A percentile compares a stretch with the other conserved stretches of the same genome.
These are phyloP conservation scores for Penicillium olsonii DNA, from an alignment of 2,329 filamentous ascomycete genomes.

Conservation along the genomic window DNA sequence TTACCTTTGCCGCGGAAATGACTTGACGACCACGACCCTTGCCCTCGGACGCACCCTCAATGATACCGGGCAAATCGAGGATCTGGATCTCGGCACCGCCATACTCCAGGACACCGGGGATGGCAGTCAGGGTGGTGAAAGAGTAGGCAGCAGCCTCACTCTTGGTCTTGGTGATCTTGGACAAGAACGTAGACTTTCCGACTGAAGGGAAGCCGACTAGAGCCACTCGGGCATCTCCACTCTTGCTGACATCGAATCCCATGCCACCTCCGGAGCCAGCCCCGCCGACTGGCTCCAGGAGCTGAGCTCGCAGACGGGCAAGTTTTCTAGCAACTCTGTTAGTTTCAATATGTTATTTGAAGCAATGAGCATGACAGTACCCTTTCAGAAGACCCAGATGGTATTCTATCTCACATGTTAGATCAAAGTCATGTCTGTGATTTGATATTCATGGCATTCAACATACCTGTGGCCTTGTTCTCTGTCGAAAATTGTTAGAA, in stretches of 20 bases:
- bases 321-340: conserved; percentile 71
- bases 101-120: conserved; percentile 95
- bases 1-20: conserved; percentile 86
- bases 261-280: conserved; percentile 74
- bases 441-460: background rate
- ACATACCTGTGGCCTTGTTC: conserved; percentile 96
- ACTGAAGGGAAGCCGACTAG: conserved; percentile 98
- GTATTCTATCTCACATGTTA: conserved; percentile 68
- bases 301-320: conserved; percentile 87
- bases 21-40: conserved; percentile 96
- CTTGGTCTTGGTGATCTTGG: conserved; percentile 96
- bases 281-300: conserved; percentile 84
- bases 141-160: conserved; percentile 95
- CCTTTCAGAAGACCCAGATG: conserved; percentile 97
- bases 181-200: conserved; percentile 98
- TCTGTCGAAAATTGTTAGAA: conserved; percentile 59
- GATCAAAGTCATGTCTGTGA: conserved; percentile 1
- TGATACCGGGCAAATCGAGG: conserved; percentile 95
- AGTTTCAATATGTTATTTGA: conserved; percentile 14
- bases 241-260: conserved; percentile 91
- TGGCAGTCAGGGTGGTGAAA: conserved; percentile 96
- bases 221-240: conserved; percentile 92
- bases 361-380: conserved; percentile 48
- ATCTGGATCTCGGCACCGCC: conserved; percentile 97
- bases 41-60: conserved; percentile 92